Percentiles rank a stretch among this genome's conserved stretches.
phyloP scores from a whole-genome alignment of 1,284 basidiomycete species.

The Omphalotus olearius region DNA sequence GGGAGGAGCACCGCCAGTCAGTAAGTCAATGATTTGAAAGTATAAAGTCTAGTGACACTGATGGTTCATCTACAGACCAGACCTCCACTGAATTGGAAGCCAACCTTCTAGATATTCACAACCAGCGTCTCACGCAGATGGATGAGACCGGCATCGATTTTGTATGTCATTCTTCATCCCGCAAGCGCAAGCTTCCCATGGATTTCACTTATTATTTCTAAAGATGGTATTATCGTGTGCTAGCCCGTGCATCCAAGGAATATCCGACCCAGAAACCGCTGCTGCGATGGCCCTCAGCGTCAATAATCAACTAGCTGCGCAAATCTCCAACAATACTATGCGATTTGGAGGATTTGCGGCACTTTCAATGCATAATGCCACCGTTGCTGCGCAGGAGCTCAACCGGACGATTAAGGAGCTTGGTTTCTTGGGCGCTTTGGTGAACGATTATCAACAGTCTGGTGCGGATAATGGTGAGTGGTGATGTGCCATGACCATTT shows the following conservation, averaged over 20 bases:
- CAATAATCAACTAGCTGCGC: constrained; percentile 32
- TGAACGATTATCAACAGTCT: constrained; percentile 37
- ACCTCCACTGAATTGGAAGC: constrained; percentile 24
- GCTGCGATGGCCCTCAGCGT: constrained; percentile 28
- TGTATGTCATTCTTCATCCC: constrained; percentile 18
- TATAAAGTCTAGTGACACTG: neutral
- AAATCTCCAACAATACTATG: constrained; percentile 34
- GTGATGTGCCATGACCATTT: constrained; percentile 18
- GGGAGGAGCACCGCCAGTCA: no score
- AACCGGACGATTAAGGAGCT: constrained; percentile 36
- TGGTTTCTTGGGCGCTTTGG: constrained; percentile 34
- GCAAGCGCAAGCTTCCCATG: neutral
- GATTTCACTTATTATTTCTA: neutral
- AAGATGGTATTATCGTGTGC: constrained; percentile 40
- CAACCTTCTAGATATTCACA: constrained; percentile 36
- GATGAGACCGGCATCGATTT: constrained; percentile 36
- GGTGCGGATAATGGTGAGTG: constrained; percentile 19
- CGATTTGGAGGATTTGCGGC: constrained; percentile 40
- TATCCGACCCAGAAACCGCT: constrained; percentile 32
- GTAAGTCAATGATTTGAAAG: no score
- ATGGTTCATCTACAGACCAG: constrained; percentile 19
- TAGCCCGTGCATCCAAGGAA: constrained; percentile 35
- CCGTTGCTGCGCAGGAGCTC: constrained; percentile 34
- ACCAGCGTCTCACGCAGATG: constrained; percentile 34
- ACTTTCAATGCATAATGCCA: constrained; percentile 41